Percentiles rank a stretch among this genome's conserved stretches.
phyloP scores from a whole-genome alignment of 352 stramenopile genomes.

The Salisapilia sapeloensis region DNA sequence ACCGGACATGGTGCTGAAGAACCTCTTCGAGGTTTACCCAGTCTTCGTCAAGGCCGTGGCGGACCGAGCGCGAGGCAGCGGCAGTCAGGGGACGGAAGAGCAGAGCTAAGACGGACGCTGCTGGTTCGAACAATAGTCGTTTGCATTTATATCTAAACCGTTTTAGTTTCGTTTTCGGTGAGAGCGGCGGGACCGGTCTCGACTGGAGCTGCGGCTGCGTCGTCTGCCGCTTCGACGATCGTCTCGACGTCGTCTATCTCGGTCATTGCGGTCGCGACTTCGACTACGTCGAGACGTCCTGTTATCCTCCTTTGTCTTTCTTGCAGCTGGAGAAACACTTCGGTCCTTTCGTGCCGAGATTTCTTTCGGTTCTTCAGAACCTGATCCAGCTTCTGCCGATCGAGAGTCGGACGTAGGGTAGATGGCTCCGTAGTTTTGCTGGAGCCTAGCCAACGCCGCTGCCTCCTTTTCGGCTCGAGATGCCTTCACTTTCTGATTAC shows the following conservation, averaged over 20 bases:
- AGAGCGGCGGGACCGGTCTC: slow-evolving; percentile 4
- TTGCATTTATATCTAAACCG: not conserved
- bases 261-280: slow-evolving; percentile 10
- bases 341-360: no score
- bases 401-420: slow-evolving; percentile 9
- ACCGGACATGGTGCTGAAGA: slow-evolving; percentile 77
- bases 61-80: slow-evolving; percentile 30
- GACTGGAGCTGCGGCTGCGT: slow-evolving; percentile 9
- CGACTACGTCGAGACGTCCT: slow-evolving; percentile 6
- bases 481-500: slow-evolving; percentile 31
- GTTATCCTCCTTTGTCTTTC: not conserved
- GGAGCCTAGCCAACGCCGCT: slow-evolving; percentile 56
- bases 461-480: slow-evolving; percentile 65
- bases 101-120: slow-evolving; percentile 7
- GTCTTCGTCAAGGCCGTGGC: slow-evolving; percentile 76
- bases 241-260: slow-evolving; percentile 9
- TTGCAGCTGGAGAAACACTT: not conserved
- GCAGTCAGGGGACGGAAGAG: slow-evolving; percentile 4
- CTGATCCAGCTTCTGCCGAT: not conserved
- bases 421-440: slow-evolving; percentile 64
- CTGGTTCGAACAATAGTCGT: slow-evolving; percentile 1
- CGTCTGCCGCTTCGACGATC: not conserved
- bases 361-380: not conserved
- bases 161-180: not conserved
- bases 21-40: slow-evolving; percentile 74